These are phyloP conservation scores for Bathelium albidoporum DNA, from an alignment of 495 filamentous ascomycete species.

Conservation along the genomic window DNA sequence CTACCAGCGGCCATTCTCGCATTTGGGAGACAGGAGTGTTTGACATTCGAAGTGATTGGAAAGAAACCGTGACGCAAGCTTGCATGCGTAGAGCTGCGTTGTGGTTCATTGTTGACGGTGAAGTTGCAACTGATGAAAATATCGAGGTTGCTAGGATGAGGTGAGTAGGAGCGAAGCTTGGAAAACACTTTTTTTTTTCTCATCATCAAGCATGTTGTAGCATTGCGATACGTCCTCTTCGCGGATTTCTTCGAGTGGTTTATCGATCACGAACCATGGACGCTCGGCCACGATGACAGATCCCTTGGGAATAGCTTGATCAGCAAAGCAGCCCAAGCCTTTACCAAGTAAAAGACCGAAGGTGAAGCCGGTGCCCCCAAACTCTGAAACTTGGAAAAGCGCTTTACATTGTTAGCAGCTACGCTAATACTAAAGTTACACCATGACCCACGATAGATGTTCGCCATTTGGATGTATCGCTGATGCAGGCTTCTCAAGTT, in stretches of 20 bases:
- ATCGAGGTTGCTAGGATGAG: neutral
- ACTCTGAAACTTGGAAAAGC: neutral
- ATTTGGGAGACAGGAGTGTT: neutral
- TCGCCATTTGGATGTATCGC: neutral
- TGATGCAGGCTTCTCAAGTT: neutral
- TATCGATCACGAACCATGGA: neutral
- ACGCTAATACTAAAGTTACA: neutral
- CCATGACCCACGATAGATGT: neutral
- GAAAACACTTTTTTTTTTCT: neutral
- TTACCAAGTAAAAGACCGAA: neutral
- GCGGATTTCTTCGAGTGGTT: neutral
- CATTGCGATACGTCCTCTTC: neutral
- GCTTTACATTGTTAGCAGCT: neutral
- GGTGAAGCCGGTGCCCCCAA: neutral
- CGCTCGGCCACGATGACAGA: neutral
- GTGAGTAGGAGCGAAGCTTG: neutral
- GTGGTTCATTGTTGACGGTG: neutral
- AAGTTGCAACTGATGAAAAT: neutral
- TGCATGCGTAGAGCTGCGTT: too few species aligned
- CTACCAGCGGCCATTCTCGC: neutral
- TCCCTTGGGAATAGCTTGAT: neutral
- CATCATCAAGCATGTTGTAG: neutral
- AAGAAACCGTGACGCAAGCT: neutral
- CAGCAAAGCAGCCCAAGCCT: constrained; percentile 1
- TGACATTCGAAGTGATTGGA: neutral